These are phyloP conservation scores for Cyberlindnera maclurae DNA, from an alignment of 805 yeast genomes.

Conservation along the genomic window DNA sequence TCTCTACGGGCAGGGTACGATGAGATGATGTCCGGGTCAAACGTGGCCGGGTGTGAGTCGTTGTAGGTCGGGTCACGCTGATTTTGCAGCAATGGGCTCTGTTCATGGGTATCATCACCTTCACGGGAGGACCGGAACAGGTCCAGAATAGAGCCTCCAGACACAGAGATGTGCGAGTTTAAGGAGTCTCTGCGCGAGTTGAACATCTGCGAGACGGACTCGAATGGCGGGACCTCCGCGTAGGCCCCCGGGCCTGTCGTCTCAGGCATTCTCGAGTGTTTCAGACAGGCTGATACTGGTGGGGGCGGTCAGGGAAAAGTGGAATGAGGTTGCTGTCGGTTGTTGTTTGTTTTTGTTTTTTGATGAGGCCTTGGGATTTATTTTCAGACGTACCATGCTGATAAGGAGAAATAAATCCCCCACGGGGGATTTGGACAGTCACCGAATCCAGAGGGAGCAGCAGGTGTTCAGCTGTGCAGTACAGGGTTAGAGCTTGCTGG, in stretches of 20 bases:
- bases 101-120: slow-evolving; percentile 10
- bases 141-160: slow-evolving; percentile 21
- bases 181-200: slow-evolving; percentile 14
- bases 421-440: too few species aligned
- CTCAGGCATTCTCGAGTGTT: too few species aligned
- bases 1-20: slow-evolving; percentile 15
- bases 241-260: slow-evolving; percentile 21
- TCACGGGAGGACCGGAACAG: slow-evolving; percentile 16
- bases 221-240: slow-evolving; percentile 19
- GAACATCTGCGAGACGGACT: slow-evolving; percentile 17
- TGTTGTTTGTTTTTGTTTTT: too few species aligned
- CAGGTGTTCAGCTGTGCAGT: too few species aligned
- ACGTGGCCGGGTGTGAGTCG: background rate
- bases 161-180: slow-evolving; percentile 9
- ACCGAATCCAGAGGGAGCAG: too few species aligned
- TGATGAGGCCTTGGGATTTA: too few species aligned
- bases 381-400: too few species aligned
- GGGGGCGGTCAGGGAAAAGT: too few species aligned
- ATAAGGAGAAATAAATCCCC: too few species aligned
- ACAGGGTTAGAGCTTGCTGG: too few species aligned
- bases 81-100: slow-evolving; percentile 18
- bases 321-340: too few species aligned
- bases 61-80: slow-evolving; percentile 14
- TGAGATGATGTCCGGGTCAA: slow-evolving; percentile 14
- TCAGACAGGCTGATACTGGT: too few species aligned